Percentiles rank a stretch among this genome's conserved stretches.
phyloP scores from a whole-genome alignment of 768 basidiomycete species.

The Suillus subluteus region DNA sequence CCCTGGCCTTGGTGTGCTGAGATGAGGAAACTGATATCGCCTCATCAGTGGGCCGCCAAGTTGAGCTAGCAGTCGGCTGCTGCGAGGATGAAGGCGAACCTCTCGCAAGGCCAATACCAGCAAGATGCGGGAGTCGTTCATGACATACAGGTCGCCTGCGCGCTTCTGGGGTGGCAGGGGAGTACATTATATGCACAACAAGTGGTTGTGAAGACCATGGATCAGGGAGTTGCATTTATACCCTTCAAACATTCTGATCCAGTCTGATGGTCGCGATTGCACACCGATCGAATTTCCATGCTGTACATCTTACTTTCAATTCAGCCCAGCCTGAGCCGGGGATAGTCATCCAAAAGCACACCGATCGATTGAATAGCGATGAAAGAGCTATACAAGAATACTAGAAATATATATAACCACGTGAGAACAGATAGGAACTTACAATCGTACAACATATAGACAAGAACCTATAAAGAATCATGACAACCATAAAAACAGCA shows the following conservation, averaged over 20 bases:
- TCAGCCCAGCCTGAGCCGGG: neutral
- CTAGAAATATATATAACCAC: conserved; percentile 8
- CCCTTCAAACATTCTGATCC: neutral
- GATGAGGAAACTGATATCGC: neutral
- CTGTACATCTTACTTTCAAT: neutral
- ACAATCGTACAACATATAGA: conserved; percentile 23
- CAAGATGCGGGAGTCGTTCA: conserved; percentile 8
- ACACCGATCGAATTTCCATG: neutral
- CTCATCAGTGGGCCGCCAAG: neutral
- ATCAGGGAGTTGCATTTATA: neutral
- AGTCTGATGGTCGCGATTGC: conserved; percentile 1
- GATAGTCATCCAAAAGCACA: conserved; percentile 1
- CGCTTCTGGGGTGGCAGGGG: neutral
- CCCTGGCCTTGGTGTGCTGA: neutral
- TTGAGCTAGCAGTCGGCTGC: conserved; percentile 7
- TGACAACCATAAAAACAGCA: conserved; percentile 11
- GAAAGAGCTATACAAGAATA: conserved; percentile 9
- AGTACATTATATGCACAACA: neutral
- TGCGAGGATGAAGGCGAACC: neutral
- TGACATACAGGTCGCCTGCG: conserved; percentile 4
- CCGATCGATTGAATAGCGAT: conserved; percentile 7
- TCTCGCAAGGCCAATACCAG: conserved; percentile 4
- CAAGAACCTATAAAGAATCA: conserved; percentile 22
- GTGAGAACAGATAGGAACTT: conserved; percentile 23
- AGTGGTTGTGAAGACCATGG: neutral